A percentile compares a stretch with the other conserved stretches of the same genome.
Conservation (phyloP, 202 grass and related monocot genomes). For the Setaria viridis region DNA sequence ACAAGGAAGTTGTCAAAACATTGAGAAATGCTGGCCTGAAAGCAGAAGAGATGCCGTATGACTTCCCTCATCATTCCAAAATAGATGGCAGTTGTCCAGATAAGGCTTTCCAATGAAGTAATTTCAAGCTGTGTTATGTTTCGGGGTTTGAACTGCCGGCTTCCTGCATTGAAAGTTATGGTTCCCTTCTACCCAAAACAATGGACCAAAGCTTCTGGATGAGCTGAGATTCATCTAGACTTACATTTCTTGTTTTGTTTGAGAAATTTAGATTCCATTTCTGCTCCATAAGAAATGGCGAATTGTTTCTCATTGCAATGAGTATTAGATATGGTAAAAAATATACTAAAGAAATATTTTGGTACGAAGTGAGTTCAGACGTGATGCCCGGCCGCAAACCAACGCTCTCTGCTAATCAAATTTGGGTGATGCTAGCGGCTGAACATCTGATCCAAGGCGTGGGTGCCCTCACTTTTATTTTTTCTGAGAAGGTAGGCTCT, state of each 20-base stretch:
- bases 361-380: too few species aligned
- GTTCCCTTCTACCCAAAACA: neutral
- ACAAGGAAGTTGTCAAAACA: conserved; percentile 64
- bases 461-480: too few species aligned
- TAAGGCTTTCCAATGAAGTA: conserved; percentile 65
- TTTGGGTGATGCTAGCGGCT: too few species aligned
- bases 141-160: neutral
- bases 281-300: neutral
- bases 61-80: conserved; percentile 83
- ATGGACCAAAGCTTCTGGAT: neutral
- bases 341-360: too few species aligned
- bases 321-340: too few species aligned
- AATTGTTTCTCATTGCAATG: neutral
- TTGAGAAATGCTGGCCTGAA: conserved; percentile 55
- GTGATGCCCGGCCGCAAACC: too few species aligned
- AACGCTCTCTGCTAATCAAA: too few species aligned
- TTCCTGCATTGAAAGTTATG: neutral
- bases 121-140: neutral
- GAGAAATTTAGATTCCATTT: conserved; percentile 12
- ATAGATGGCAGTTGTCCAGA: conserved; percentile 68
- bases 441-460: too few species aligned
- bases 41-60: conserved; percentile 68
- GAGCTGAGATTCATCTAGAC: neutral
- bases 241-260: neutral
- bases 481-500: too few species aligned